Evolutionary conservation across 306 rosid species (phyloP).

Genomic region (Trifolium fragiferum): DNA sequence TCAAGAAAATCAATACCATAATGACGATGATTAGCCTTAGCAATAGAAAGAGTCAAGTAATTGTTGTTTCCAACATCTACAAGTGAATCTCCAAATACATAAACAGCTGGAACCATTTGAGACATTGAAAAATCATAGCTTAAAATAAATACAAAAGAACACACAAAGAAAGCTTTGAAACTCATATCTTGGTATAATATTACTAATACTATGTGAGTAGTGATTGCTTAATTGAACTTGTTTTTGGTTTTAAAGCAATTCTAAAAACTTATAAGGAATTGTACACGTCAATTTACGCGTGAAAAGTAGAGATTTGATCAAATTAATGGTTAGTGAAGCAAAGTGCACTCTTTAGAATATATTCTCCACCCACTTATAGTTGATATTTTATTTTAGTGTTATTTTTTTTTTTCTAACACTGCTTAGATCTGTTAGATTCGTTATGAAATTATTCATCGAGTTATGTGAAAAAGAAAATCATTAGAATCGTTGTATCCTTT

Average conservation of each 20-base stretch:
- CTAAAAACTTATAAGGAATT: not conserved
- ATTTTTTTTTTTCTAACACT: not conserved
- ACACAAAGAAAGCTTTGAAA: slow-evolving; percentile 3
- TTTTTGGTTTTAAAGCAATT: slow-evolving; percentile 28
- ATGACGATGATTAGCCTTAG: slow-evolving; percentile 70
- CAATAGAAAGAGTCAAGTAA: slow-evolving; percentile 55
- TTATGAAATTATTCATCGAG: too few relatives aligned
- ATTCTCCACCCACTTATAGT: slow-evolving; percentile 36
- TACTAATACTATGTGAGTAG: slow-evolving; percentile 1
- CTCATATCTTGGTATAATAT: slow-evolving; percentile 27
- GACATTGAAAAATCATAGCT: slow-evolving; percentile 45
- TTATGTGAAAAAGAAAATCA: too few relatives aligned
- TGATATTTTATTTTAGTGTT: not conserved
- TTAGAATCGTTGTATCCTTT: too few relatives aligned
- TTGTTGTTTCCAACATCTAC: slow-evolving; percentile 88
- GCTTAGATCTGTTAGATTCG: too few relatives aligned
- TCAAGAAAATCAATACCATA: slow-evolving; percentile 75
- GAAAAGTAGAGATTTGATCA: slow-evolving; percentile 25
- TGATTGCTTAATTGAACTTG: slow-evolving; percentile 1
- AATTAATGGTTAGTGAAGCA: slow-evolving; percentile 38
- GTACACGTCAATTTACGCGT: slow-evolving; percentile 37
- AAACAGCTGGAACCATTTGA: slow-evolving; percentile 62
- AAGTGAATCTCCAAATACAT: slow-evolving; percentile 83
- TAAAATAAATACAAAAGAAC: slow-evolving; percentile 22
- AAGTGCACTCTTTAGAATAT: slow-evolving; percentile 16